Conservation (phyloP, 2,329 filamentous ascomycete species). For the Epichloe glyceriae region DNA sequence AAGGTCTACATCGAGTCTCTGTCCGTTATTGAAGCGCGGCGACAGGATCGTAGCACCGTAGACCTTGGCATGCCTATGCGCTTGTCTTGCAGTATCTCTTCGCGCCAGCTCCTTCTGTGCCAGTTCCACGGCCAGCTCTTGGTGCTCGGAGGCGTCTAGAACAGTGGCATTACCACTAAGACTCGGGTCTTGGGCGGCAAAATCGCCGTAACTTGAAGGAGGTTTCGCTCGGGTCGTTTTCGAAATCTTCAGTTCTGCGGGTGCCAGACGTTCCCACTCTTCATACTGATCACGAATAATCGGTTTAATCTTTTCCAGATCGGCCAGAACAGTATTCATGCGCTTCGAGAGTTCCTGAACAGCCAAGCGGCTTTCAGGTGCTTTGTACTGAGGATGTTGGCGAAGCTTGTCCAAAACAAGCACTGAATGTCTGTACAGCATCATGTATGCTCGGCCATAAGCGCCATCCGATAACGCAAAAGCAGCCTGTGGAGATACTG, state of each 20-base stretch:
- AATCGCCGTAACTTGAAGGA: conserved; percentile 28
- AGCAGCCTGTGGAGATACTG: conserved; percentile 44
- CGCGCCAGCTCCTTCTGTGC: conserved; percentile 60
- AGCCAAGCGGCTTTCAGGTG: conserved; percentile 49
- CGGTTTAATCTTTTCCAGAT: conserved; percentile 69
- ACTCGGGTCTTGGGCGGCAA: conserved; percentile 47
- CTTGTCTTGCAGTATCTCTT: conserved; percentile 48
- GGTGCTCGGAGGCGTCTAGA: conserved; percentile 57
- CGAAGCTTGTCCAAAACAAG: conserved; percentile 68
- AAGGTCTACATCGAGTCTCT: conserved; percentile 29
- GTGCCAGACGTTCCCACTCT: conserved; percentile 48
- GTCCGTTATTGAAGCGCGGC: neutral
- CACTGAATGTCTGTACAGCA: conserved; percentile 78
- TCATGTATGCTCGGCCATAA: conserved; percentile 75
- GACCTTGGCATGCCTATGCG: conserved; percentile 35
- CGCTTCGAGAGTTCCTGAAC: conserved; percentile 40
- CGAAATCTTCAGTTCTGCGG: conserved; percentile 17
- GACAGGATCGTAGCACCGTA: conserved; percentile 5
- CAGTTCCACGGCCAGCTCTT: conserved; percentile 63
- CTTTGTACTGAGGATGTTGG: conserved; percentile 62
- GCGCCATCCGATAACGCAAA: conserved; percentile 81
- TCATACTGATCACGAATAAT: conserved; percentile 59
- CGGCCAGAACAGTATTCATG: conserved; percentile 46
- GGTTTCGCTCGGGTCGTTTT: conserved; percentile 9
- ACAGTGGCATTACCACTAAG: conserved; percentile 44